Percentiles rank a stretch among this genome's conserved stretches.
These are phyloP conservation scores for Conidiobolus incongruus DNA, from an alignment of 371 early-diverging fungal genomes.

Conservation along the genomic window DNA sequence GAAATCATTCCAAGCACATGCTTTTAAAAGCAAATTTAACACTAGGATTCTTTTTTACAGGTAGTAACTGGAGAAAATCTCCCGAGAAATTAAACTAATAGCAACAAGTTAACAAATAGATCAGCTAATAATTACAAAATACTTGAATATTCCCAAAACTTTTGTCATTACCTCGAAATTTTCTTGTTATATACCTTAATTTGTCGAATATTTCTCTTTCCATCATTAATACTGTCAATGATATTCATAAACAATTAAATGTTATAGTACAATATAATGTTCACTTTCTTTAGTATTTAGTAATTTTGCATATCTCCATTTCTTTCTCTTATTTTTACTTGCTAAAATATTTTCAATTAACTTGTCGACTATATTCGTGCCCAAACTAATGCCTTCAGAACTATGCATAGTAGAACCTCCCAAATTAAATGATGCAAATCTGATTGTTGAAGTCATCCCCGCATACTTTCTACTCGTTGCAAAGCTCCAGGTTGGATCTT, in stretches of 20 bases:
- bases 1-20: slow-evolving; percentile 29
- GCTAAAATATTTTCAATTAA: slow-evolving; percentile 2
- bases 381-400: slow-evolving; percentile 20
- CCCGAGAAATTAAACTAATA: slow-evolving; percentile 52
- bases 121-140: too few relatives aligned
- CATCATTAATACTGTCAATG: slow-evolving; percentile 64
- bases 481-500: too few relatives aligned
- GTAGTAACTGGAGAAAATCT: slow-evolving; percentile 85
- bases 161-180: slow-evolving; percentile 12
- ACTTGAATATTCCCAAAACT: slow-evolving; percentile 85
- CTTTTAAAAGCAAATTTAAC: slow-evolving; percentile 48
- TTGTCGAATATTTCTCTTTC: slow-evolving; percentile 59
- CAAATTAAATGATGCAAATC: slow-evolving; percentile 18
- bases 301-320: slow-evolving; percentile 13
- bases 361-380: slow-evolving; percentile 3
- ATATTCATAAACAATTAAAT: too few relatives aligned
- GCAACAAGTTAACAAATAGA: too few relatives aligned
- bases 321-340: not conserved
- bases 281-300: slow-evolving; percentile 69
- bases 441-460: not conserved
- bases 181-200: slow-evolving; percentile 44
- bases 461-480: too few relatives aligned
- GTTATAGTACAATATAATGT: slow-evolving; percentile 5
- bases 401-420: slow-evolving; percentile 31
- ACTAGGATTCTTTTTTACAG: slow-evolving; percentile 20